Evolutionary conservation across 2,329 filamentous ascomycete species (phyloP).

Genomic region (Gyromitra esculenta): DNA sequence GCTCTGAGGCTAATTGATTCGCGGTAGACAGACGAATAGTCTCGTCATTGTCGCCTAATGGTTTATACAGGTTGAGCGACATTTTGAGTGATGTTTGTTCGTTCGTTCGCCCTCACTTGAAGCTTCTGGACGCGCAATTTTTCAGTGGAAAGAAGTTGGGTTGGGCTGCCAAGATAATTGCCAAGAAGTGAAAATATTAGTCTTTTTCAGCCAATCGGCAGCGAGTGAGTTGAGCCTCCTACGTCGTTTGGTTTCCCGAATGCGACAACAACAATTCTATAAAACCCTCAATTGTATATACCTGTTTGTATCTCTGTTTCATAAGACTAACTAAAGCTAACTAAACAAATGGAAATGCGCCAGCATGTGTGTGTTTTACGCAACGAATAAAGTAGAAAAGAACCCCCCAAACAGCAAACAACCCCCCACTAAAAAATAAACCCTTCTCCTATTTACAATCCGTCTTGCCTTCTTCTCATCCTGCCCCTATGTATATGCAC

Average conservation of each 20-base stretch:
- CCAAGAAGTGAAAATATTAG: constrained; percentile 24
- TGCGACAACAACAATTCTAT: background rate
- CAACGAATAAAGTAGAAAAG: constrained; percentile 2
- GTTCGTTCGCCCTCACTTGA: background rate
- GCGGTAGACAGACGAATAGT: constrained; percentile 69
- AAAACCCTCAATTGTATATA: background rate
- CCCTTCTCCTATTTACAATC: constrained; percentile 10
- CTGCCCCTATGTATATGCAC: constrained; percentile 21
- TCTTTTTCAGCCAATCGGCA: constrained; percentile 17
- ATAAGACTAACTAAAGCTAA: constrained; percentile 8
- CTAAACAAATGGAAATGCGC: constrained; percentile 34
- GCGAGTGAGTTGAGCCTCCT: constrained; percentile 37
- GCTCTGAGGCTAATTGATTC: constrained; percentile 51
- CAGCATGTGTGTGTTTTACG: constrained; percentile 26
- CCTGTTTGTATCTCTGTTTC: background rate
- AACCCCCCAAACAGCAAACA: background rate
- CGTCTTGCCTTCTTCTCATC: background rate
- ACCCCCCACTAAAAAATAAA: constrained; percentile 4
- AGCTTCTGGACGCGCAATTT: background rate
- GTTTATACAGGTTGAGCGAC: constrained; percentile 66
- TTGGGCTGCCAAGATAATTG: constrained; percentile 41
- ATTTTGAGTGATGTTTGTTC: constrained; percentile 15
- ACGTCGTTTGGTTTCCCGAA: constrained; percentile 24
- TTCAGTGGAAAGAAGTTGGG: constrained; percentile 1
- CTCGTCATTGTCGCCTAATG: constrained; percentile 70